Evolutionary conservation across 352 stramenopile genomes (phyloP).

Genomic region (Thalassiosira pacifica): DNA sequence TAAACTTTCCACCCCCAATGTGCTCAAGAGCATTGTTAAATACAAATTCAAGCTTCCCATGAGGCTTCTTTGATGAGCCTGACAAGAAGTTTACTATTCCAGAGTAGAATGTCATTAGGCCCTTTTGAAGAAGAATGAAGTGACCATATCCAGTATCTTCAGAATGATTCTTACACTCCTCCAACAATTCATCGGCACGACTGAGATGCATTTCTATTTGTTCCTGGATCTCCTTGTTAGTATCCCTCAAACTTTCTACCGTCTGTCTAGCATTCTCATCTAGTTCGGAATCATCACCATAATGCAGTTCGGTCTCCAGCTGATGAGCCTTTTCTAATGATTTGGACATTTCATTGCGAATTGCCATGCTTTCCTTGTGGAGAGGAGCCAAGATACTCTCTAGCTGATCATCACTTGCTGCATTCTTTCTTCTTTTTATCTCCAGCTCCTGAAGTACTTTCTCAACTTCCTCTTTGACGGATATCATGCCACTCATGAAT

Average conservation of each 20-base stretch:
- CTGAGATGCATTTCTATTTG: slow-evolving; percentile 5
- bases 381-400: slow-evolving; percentile 1
- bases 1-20: slow-evolving; percentile 19
- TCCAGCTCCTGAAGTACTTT: not conserved
- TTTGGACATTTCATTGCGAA: slow-evolving; percentile 10
- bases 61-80: slow-evolving; percentile 22
- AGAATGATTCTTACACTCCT: slow-evolving; percentile 25
- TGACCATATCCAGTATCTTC: slow-evolving; percentile 14
- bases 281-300: not conserved
- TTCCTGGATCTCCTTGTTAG: not conserved
- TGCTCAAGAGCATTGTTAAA: slow-evolving; percentile 44
- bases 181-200: not conserved
- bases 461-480: not conserved
- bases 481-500: not conserved
- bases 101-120: not conserved
- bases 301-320: not conserved
- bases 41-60: slow-evolving; percentile 33
- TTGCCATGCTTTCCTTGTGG: not conserved
- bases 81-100: slow-evolving; percentile 13
- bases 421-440: not conserved
- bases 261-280: slow-evolving; percentile 3
- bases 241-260: not conserved
- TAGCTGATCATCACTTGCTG: not conserved
- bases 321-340: not conserved
- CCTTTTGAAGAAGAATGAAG: slow-evolving; percentile 25